Evolutionary conservation across 1,284 basidiomycete genomes (phyloP).

Genomic region (Sphagnurus paluster): DNA sequence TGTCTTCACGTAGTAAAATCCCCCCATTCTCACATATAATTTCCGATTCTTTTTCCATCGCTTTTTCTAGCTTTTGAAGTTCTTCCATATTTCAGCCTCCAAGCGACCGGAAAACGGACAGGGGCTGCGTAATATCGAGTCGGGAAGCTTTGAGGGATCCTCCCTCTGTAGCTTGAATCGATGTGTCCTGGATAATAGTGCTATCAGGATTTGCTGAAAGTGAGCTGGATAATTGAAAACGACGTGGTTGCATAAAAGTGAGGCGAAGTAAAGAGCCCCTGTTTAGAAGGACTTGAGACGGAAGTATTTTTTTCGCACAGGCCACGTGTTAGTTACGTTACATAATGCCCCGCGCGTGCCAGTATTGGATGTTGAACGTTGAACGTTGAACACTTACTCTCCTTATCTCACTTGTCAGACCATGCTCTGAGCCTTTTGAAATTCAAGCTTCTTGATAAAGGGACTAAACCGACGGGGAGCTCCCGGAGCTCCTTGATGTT

Average conservation of each 20-base stretch:
- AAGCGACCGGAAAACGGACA: slow-evolving; percentile 16
- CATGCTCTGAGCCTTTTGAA: no score
- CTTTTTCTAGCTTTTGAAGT: slow-evolving; percentile 21
- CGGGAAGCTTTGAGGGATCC: neutral
- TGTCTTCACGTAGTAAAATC: neutral
- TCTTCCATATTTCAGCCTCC: slow-evolving; percentile 16
- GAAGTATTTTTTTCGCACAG: slow-evolving; percentile 23
- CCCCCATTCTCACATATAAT: slow-evolving; percentile 7
- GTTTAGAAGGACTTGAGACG: slow-evolving; percentile 17
- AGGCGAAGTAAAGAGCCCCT: slow-evolving; percentile 23
- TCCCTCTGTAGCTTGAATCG: neutral
- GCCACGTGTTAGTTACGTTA: slow-evolving; percentile 19
- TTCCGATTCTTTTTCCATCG: slow-evolving; percentile 15
- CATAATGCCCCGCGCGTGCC: neutral
- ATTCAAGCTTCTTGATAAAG: no score
- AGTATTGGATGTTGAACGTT: neutral
- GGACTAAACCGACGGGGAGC: no score
- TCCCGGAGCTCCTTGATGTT: no score
- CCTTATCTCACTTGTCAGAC: neutral
- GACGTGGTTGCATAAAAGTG: slow-evolving; percentile 14
- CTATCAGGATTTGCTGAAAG: neutral
- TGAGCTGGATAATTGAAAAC: slow-evolving; percentile 2
- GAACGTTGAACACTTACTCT: neutral
- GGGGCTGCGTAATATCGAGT: slow-evolving; percentile 16
- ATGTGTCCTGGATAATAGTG: neutral